Conservation (phyloP, 768 basidiomycete species). For the Rubroboletus satanas region DNA sequence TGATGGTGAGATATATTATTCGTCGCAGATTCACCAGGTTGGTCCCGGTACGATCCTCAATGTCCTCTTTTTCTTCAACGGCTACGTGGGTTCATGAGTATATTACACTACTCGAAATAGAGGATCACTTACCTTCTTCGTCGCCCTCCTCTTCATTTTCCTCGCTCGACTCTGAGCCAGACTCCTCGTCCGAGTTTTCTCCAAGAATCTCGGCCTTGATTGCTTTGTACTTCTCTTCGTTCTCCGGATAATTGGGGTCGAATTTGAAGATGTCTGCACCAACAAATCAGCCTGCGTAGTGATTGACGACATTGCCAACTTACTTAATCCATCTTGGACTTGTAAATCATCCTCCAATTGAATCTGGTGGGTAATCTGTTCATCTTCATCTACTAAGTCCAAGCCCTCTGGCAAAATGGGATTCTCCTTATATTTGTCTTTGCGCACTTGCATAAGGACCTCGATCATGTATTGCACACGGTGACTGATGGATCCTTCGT, state of each 20-base stretch:
- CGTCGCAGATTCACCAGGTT: conserved; percentile 94
- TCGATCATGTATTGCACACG: conserved; percentile 99
- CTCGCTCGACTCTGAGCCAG: conserved; percentile 58
- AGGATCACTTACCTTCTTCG: conserved; percentile 36
- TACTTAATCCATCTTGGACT: conserved; percentile 92
- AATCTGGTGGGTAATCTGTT: conserved; percentile 94
- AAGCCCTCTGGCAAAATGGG: conserved; percentile 90
- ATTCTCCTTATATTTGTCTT: conserved; percentile 99
- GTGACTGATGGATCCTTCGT: conserved; percentile 93
- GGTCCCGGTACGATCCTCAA: conserved; percentile 92
- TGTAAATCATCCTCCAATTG: conserved; percentile 90
- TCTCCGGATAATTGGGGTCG: conserved; percentile 82
- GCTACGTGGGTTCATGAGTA: conserved; percentile 35
- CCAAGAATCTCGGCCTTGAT: conserved; percentile 96
- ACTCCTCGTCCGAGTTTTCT: conserved; percentile 74
- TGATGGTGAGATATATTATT: conserved; percentile 95
- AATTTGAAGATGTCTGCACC: conserved; percentile 87
- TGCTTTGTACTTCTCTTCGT: conserved; percentile 88
- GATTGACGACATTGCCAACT: conserved; percentile 31
- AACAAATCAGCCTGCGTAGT: conserved; percentile 7
- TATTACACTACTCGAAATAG: conserved; percentile 22
- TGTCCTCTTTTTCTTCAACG: conserved; percentile 79
- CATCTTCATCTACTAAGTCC: conserved; percentile 96
- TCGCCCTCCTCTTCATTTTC: conserved; percentile 67
- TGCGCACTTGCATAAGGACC: conserved; percentile 97